A percentile compares a stretch with the other conserved stretches of the same genome.
phyloP scores from a whole-genome alignment of 768 basidiomycete species.

The Phlebiopsis gigantea region DNA sequence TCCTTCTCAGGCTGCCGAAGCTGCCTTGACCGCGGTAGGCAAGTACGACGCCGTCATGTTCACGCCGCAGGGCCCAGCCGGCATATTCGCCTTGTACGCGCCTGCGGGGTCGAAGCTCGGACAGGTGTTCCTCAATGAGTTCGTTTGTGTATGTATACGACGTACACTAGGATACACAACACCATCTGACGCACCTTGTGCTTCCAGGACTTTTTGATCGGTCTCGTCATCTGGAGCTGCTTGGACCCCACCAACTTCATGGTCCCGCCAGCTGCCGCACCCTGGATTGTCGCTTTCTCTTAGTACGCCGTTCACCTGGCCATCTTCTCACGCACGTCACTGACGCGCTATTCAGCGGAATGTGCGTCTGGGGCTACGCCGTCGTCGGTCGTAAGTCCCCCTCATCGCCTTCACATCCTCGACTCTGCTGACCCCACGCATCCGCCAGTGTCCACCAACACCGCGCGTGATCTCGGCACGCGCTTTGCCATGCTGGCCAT shows the following conservation, averaged over 20 bases:
- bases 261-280: conserved; percentile 46
- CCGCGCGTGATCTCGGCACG: conserved; percentile 64
- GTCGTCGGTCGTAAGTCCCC: conserved; percentile 39
- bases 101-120: conserved; percentile 37
- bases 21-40: conserved; percentile 17
- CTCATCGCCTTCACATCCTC: not conserved
- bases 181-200: not conserved
- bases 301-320: conserved; percentile 41
- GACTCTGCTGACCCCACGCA: not conserved
- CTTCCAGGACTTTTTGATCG: conserved; percentile 37
- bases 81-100: conserved; percentile 49
- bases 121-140: conserved; percentile 49
- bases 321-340: not conserved
- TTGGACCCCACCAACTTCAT: conserved; percentile 56
- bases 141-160: conserved; percentile 39
- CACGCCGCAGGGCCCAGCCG: conserved; percentile 29
- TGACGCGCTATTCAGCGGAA: conserved; percentile 27
- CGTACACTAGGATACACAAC: not conserved
- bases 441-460: conserved; percentile 50
- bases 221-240: conserved; percentile 44
- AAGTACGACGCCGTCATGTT: conserved; percentile 24
- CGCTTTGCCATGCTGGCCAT: conserved; percentile 57
- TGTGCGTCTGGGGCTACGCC: conserved; percentile 58
- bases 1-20: conserved; percentile 27
- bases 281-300: conserved; percentile 49